Percentiles rank a stretch among this genome's conserved stretches.
Conservation (phyloP, 768 basidiomycete species). For the Mycena belliarum region DNA sequence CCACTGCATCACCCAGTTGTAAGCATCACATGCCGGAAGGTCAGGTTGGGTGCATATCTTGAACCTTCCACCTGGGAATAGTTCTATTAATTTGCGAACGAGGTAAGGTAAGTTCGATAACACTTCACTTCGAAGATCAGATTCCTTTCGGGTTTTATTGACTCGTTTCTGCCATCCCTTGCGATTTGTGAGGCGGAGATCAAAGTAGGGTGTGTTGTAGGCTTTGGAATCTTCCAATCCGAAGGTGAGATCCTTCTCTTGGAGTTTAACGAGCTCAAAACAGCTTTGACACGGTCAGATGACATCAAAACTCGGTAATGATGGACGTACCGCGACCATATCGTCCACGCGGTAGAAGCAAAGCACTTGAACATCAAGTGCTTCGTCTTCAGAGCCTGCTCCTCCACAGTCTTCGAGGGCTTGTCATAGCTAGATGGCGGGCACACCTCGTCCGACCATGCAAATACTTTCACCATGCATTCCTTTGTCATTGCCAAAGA, state of each 20-base stretch:
- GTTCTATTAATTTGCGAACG: not conserved
- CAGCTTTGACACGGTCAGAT: not conserved
- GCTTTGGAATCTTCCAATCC: not conserved
- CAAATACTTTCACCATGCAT: conserved; percentile 20
- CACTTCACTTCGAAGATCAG: conserved; percentile 14
- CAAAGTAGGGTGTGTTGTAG: conserved; percentile 10
- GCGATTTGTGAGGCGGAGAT: conserved; percentile 20
- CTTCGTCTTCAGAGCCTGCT: not conserved
- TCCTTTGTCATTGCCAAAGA: conserved; percentile 25
- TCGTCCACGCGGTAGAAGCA: not conserved
- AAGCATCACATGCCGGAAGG: not conserved
- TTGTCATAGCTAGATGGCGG: not conserved
- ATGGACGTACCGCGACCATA: not conserved
- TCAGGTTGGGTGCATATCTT: not conserved
- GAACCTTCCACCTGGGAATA: not conserved
- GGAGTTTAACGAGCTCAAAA: not conserved
- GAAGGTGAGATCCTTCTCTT: not conserved
- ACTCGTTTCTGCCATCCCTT: conserved; percentile 29
- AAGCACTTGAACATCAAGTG: not conserved
- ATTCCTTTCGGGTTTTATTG: conserved; percentile 11
- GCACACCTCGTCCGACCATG: conserved; percentile 13
- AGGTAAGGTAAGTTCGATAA: no score
- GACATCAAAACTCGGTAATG: not conserved
- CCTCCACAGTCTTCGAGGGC: not conserved
- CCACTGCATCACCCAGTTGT: not conserved